phyloP scores from a whole-genome alignment of 331 rosid species.

The Prunus yedoensis region DNA sequence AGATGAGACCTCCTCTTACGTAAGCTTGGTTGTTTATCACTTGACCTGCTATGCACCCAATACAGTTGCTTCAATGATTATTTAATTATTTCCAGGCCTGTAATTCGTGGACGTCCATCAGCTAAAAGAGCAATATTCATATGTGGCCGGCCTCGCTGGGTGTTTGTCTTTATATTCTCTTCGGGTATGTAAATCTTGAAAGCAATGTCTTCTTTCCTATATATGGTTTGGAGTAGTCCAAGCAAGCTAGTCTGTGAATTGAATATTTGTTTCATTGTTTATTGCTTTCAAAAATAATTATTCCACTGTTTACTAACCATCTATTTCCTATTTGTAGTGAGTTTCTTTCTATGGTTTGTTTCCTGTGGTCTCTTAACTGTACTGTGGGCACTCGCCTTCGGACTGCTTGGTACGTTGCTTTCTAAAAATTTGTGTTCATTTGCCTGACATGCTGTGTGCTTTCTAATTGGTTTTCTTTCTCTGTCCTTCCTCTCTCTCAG shows the following conservation, averaged over 20 bases:
- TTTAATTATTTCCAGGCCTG: slow-evolving; percentile 69
- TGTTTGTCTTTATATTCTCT: slow-evolving; percentile 67
- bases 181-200: slow-evolving; percentile 51
- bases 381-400: slow-evolving; percentile 69
- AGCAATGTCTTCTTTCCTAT: slow-evolving; percentile 2
- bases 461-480: slow-evolving; percentile 12
- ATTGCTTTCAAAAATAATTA: background rate
- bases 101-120: slow-evolving; percentile 94
- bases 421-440: slow-evolving; percentile 2
- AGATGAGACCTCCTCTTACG: slow-evolving; percentile 97
- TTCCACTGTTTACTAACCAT: background rate
- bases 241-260: slow-evolving; percentile 8
- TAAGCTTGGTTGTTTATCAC: slow-evolving; percentile 40
- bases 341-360: slow-evolving; percentile 71
- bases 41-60: slow-evolving; percentile 1
- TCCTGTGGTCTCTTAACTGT: slow-evolving; percentile 80
- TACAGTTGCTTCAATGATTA: slow-evolving; percentile 23
- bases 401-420: slow-evolving; percentile 67
- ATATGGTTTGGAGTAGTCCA: slow-evolving; percentile 12
- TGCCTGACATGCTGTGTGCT: slow-evolving; percentile 9
- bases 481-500: slow-evolving; percentile 40
- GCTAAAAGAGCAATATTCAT: slow-evolving; percentile 77
- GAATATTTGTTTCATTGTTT: background rate
- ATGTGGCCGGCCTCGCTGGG: slow-evolving; percentile 93
- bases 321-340: slow-evolving; percentile 41